Conservation (phyloP, 805 yeast genomes). For the Candida berthetii region DNA sequence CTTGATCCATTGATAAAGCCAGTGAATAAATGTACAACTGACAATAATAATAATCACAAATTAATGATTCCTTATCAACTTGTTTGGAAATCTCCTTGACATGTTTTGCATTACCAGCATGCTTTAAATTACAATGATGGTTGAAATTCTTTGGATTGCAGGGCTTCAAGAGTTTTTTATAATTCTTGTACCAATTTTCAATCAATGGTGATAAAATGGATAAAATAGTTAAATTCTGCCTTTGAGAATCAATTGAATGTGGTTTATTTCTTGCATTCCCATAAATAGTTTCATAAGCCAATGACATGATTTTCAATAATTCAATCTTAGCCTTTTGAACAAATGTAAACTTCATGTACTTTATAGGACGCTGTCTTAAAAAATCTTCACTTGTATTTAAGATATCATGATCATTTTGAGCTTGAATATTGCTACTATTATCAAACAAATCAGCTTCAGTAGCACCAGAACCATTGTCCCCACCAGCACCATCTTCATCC, state of each 20-base stretch:
- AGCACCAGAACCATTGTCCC: constrained; percentile 23
- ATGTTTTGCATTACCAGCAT: constrained; percentile 23
- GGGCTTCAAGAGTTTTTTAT: constrained; percentile 47
- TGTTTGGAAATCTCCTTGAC: constrained; percentile 24
- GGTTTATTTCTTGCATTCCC: constrained; percentile 45
- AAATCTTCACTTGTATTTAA: constrained; percentile 21
- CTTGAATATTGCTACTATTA: constrained; percentile 9
- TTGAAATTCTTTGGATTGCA: constrained; percentile 33
- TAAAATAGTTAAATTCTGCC: constrained; percentile 66
- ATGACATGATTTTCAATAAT: constrained; percentile 66
- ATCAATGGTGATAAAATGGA: constrained; percentile 71
- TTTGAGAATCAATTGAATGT: constrained; percentile 36
- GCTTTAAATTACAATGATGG: constrained; percentile 19
- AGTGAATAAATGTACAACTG: constrained; percentile 79
- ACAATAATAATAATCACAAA: constrained; percentile 81
- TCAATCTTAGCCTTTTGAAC: constrained; percentile 77
- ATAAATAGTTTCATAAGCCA: constrained; percentile 82
- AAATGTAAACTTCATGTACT: constrained; percentile 45
- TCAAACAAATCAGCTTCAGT: constrained; percentile 5
- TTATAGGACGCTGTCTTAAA: constrained; percentile 16
- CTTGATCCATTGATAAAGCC: constrained; percentile 57
- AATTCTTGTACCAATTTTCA: constrained; percentile 70
- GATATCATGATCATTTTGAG: constrained; percentile 24
- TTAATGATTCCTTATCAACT: constrained; percentile 63
- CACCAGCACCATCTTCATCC: constrained; percentile 32